A percentile compares a stretch with the other conserved stretches of the same genome.
These are phyloP conservation scores for Fusarium sp. DNA, from an alignment of 2,329 filamentous ascomycete species.

Conservation along the genomic window DNA sequence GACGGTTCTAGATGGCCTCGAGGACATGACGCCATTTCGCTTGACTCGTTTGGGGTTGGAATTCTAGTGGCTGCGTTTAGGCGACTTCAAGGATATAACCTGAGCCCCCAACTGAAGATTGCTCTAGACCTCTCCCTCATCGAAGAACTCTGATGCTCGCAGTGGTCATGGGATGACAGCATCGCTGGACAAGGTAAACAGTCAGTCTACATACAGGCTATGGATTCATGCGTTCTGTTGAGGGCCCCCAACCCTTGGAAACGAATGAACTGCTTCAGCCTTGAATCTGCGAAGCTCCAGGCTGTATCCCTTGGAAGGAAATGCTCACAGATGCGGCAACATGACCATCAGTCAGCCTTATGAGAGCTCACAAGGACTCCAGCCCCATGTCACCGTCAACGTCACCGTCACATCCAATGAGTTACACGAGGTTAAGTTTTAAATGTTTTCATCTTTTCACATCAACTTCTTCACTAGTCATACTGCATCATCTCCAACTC, in stretches of 20 bases:
- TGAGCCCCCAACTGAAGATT: background rate
- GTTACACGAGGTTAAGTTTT: background rate
- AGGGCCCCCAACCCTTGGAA: background rate
- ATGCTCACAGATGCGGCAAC: background rate
- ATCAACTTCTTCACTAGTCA: slow-evolving; percentile 2
- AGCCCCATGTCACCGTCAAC: background rate
- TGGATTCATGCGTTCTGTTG: background rate
- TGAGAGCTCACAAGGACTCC: background rate
- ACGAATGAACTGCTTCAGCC: background rate
- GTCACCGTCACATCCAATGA: background rate
- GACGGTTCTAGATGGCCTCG: background rate
- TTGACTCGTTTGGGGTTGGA: background rate
- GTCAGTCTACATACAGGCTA: background rate
- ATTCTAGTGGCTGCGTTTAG: background rate
- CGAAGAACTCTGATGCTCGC: background rate
- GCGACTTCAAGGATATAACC: background rate
- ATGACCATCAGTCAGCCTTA: background rate
- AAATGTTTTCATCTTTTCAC: background rate
- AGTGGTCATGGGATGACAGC: background rate
- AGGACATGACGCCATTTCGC: slow-evolving; percentile 5
- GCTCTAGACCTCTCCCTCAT: background rate
- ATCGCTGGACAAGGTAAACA: background rate
- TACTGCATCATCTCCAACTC: background rate
- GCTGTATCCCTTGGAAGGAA: background rate
- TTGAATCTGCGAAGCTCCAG: background rate